A percentile compares a stretch with the other conserved stretches of the same genome.
phyloP scores from a whole-genome alignment of 108 stramenopile species.

The Cylindrotheca closterium region DNA sequence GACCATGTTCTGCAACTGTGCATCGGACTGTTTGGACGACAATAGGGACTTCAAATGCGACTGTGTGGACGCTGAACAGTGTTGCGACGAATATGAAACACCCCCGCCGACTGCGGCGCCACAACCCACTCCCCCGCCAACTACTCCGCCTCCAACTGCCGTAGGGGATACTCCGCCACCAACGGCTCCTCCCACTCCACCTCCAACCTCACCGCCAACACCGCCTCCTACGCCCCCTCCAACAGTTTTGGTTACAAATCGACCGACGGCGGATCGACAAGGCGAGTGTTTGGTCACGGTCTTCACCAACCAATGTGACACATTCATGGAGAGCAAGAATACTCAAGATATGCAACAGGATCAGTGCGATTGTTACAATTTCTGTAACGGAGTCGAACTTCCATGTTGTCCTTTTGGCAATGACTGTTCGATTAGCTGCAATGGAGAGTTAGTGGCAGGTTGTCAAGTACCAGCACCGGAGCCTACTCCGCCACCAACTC shows the following conservation, averaged over 20 bases:
- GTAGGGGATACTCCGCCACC: not conserved
- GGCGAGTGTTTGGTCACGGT: not conserved
- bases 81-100: conserved; percentile 1
- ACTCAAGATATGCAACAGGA: not conserved
- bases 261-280: not conserved
- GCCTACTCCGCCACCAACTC: not conserved
- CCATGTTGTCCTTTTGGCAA: not conserved
- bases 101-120: conserved; percentile 4
- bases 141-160: not conserved
- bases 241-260: not conserved
- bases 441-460: not conserved
- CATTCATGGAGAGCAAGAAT: not conserved
- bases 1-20: not conserved
- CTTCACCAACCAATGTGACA: not conserved
- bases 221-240: not conserved
- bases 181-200: not conserved
- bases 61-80: not conserved
- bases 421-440: not conserved
- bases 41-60: not conserved
- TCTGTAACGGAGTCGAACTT: not conserved
- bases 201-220: not conserved
- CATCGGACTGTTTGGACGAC: not conserved
- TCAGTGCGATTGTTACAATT: not conserved
- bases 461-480: not conserved
- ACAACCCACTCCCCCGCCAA: conserved; percentile 1